Base-by-base conservation (phyloP, 441 rosid genomes). In the Pelargonium citronellum region DNA sequence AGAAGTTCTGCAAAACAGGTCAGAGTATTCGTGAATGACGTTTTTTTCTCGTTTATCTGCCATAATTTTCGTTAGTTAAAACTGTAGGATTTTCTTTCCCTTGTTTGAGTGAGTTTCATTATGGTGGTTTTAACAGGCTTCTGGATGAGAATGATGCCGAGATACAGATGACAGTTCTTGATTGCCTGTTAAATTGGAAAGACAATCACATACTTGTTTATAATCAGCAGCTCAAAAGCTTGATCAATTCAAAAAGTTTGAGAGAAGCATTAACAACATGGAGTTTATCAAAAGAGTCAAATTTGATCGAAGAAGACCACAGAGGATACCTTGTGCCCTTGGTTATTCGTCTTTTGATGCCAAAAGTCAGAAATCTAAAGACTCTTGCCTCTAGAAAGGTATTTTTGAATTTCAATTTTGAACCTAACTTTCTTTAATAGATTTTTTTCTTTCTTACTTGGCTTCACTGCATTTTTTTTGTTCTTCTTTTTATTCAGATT, bases 231-330 rank as follows among this genome's bases (percentile, higher is more conserved):
- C 79, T 95, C 68, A 88, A 86, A 81, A 95, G 90, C 75, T 84
- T 95, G 83, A 91, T 92, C 75, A 79, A 79, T 80, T 79, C 96
- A 57, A 83, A 89, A 77, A 75, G 73, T 76, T 65, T 95, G 79
- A 84, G 97, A 77, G 98, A 92, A 80, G 97, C 90, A 81, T 78
- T 95, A 67, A 83, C 96, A 19, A 95, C 89, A 41, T 95, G 97
- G 98, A 89, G 88, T 86, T 80, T 91, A 78, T 86, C 92, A 53
- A 76, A 77, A 79, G 94, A 89, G 72, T 85, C 88, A 7, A 41
- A 62, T 75, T 74, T 71, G 67, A 83, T 92, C 69, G 89, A 86
- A 72, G 89, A 85, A 66, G 79, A 80, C 67, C 96, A 95, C 79
- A 86, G 91, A 74, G 77, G 82, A 71, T 75, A 74, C 82, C 73